A percentile compares a stretch with the other conserved stretches of the same genome.
Conservation (phyloP, 768 basidiomycete species). For the Boletus coccyginus region DNA sequence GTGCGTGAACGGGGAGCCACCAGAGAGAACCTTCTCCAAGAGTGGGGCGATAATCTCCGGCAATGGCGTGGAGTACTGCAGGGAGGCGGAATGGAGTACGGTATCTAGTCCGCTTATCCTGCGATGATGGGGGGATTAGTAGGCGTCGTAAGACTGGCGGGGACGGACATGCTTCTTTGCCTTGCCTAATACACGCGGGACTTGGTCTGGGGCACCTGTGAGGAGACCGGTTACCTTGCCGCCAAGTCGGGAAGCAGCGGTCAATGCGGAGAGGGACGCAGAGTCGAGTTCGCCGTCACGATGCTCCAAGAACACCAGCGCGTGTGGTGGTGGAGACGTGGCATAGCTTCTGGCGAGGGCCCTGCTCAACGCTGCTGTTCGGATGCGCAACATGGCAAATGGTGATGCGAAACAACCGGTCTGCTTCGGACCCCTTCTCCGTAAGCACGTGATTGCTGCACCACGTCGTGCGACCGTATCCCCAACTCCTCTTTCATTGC, state of each 20-base stretch:
- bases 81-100: constrained; percentile 67
- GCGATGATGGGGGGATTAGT: constrained; percentile 4
- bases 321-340: constrained; percentile 60
- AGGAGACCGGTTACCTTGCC: constrained; percentile 82
- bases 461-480: neutral
- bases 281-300: constrained; percentile 77
- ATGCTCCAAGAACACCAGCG: constrained; percentile 90
- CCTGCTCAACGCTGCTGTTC: constrained; percentile 29
- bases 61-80: constrained; percentile 63
- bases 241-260: constrained; percentile 84
- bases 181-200: constrained; percentile 62
- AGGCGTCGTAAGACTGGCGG: constrained; percentile 3
- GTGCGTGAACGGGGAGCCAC: constrained; percentile 74
- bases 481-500: neutral
- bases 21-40: constrained; percentile 68
- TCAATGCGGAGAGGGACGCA: constrained; percentile 84
- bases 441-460: constrained; percentile 18
- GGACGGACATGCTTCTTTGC: constrained; percentile 67
- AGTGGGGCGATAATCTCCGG: constrained; percentile 84
- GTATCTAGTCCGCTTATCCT: constrained; percentile 69
- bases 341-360: constrained; percentile 46
- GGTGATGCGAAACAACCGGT: neutral
- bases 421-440: neutral
- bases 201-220: constrained; percentile 65
- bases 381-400: constrained; percentile 19